These are phyloP conservation scores for sorghum (Sorghum bicolor) DNA, from an alignment of 176 grass and related monocot genomes.

Conservation along the genomic window DNA sequence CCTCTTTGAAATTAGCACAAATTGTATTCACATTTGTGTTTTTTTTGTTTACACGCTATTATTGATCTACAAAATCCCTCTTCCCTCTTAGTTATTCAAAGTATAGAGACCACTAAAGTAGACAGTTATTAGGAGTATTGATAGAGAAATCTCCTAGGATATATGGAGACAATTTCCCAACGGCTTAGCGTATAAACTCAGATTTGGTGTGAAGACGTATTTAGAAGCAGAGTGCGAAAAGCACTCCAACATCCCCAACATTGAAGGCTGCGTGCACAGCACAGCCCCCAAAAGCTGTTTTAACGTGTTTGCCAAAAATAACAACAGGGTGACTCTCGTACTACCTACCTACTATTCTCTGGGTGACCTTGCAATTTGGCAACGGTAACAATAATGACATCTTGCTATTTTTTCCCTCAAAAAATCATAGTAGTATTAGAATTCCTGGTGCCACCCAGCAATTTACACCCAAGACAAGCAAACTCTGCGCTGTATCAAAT, in stretches of 20 bases:
- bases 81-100: not conserved
- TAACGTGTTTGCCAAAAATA: not conserved
- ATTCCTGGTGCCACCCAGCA: not conserved
- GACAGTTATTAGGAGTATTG: not conserved
- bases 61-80: not conserved
- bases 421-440: not conserved
- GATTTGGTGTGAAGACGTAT: not conserved
- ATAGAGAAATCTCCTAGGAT: not conserved
- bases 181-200: constrained; percentile 6
- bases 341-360: not conserved
- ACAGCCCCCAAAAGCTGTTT: not conserved
- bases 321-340: not conserved
- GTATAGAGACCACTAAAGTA: not conserved
- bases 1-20: not conserved
- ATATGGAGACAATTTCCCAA: not conserved
- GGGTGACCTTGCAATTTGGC: not conserved
- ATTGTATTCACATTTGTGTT: not conserved
- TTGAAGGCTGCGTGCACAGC: not conserved
- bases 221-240: not conserved
- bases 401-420: not conserved
- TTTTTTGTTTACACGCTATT: not conserved
- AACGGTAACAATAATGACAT: not conserved
- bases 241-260: not conserved
- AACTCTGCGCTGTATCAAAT: not conserved
- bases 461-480: not conserved